These are phyloP conservation scores for Vachellia pachyceras DNA, from an alignment of 306 rosid genomes.

Conservation along the genomic window DNA sequence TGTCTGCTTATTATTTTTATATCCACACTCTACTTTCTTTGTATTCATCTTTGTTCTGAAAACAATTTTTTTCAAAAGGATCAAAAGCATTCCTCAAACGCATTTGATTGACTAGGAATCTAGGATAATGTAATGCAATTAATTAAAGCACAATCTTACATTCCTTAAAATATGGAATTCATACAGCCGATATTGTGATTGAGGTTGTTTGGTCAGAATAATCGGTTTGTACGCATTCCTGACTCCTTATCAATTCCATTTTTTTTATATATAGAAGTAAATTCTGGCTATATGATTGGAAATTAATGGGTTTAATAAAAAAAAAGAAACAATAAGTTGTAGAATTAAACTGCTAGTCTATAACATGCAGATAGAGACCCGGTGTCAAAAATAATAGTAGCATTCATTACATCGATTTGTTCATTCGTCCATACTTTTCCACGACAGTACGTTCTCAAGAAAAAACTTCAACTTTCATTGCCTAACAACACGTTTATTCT, in stretches of 20 bases:
- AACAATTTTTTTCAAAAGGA: not conserved
- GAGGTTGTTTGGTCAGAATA: not conserved
- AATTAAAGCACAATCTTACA: not conserved
- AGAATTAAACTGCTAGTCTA: not conserved
- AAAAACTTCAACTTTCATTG: not conserved
- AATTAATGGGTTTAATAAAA: not conserved
- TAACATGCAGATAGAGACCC: not conserved
- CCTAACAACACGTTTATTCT: not conserved
- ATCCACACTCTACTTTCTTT: not conserved
- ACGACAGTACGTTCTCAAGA: not conserved
- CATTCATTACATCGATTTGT: constrained; percentile 28
- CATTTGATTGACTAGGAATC: not conserved
- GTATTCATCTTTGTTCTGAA: too few relatives aligned
- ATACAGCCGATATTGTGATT: not conserved
- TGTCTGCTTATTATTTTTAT: not conserved
- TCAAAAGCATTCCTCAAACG: constrained; percentile 13
- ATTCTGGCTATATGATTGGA: not conserved
- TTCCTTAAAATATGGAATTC: not conserved
- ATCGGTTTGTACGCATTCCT: not conserved
- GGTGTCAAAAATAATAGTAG: constrained; percentile 36
- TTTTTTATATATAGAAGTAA: not conserved
- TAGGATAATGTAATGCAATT: constrained; percentile 31
- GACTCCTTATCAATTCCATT: not conserved
- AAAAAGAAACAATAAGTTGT: not conserved
- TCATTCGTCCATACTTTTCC: constrained; percentile 12